phyloP scores from a whole-genome alignment of 768 basidiomycete genomes.

The Mycena rebaudengoi region DNA sequence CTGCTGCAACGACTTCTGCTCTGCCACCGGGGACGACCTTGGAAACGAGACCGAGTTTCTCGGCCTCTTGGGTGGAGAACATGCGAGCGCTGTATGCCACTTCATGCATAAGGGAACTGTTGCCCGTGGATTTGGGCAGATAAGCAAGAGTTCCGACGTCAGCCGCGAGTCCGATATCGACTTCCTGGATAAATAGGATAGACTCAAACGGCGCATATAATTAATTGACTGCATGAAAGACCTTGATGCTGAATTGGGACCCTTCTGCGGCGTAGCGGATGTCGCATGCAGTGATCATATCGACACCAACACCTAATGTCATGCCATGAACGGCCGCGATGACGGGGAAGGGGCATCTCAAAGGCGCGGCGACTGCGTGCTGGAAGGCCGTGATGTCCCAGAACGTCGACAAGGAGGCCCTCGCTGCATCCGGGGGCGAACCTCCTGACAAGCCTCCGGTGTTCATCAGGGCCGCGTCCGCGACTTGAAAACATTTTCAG shows the following conservation, averaged over 20 bases:
- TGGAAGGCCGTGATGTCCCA: slow-evolving; percentile 57
- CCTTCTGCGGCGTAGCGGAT: slow-evolving; percentile 61
- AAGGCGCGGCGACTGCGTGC: slow-evolving; percentile 59
- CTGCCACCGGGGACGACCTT: slow-evolving; percentile 71
- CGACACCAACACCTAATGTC: slow-evolving; percentile 65
- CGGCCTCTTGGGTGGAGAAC: slow-evolving; percentile 78
- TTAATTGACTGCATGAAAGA: slow-evolving; percentile 30
- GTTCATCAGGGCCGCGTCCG: slow-evolving; percentile 16
- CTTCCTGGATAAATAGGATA: slow-evolving; percentile 61
- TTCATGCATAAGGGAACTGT: slow-evolving; percentile 76
- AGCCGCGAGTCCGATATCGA: slow-evolving; percentile 86
- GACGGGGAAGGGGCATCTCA: slow-evolving; percentile 65
- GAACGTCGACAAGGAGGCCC: slow-evolving; percentile 46
- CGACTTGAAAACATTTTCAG: slow-evolving; percentile 17
- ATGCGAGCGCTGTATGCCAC: slow-evolving; percentile 76
- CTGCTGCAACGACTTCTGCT: slow-evolving; percentile 71
- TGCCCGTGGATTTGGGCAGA: slow-evolving; percentile 80
- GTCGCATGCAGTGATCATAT: slow-evolving; percentile 66
- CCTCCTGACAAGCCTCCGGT: slow-evolving; percentile 1
- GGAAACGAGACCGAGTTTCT: slow-evolving; percentile 77
- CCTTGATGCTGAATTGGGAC: slow-evolving; percentile 63
- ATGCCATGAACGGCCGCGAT: slow-evolving; percentile 69
- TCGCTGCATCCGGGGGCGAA: slow-evolving; percentile 43
- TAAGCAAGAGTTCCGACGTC: slow-evolving; percentile 89
- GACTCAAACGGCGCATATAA: background rate